Conservation (phyloP, 495 filamentous ascomycete species). For the Lepidopterella palustris region DNA sequence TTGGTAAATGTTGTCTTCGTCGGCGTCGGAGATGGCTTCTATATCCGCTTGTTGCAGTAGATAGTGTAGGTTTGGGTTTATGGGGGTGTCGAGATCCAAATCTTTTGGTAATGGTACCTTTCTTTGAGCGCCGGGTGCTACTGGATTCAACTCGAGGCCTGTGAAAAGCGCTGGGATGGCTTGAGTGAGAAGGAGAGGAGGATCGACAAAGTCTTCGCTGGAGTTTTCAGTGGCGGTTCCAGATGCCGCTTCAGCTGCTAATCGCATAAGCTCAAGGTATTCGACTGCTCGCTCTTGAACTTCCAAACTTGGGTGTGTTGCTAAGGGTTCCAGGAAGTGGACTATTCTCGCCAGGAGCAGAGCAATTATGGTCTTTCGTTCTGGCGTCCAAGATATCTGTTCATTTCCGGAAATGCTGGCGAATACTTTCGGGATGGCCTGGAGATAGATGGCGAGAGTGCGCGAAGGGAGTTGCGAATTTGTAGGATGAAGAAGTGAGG, state of each 20-base stretch:
- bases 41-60: constrained; percentile 57
- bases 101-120: constrained; percentile 76
- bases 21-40: constrained; percentile 43
- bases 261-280: constrained; percentile 77
- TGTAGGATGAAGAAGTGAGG: constrained; percentile 62
- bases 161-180: constrained; percentile 80
- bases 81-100: constrained; percentile 69
- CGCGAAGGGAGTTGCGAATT: constrained; percentile 54
- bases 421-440: constrained; percentile 81
- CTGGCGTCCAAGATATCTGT: constrained; percentile 50
- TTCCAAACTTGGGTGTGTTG: constrained; percentile 76
- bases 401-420: constrained; percentile 55
- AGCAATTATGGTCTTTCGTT: constrained; percentile 60
- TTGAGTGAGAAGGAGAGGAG: constrained; percentile 75
- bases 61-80: constrained; percentile 63
- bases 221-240: constrained; percentile 50
- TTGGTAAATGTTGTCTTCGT: constrained; percentile 57
- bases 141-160: constrained; percentile 84
- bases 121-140: constrained; percentile 71
- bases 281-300: constrained; percentile 96
- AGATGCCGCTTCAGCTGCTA: constrained; percentile 71
- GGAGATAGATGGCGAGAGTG: constrained; percentile 69
- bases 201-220: constrained; percentile 50
- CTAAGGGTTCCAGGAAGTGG: constrained; percentile 68
- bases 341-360: constrained; percentile 75